Percentiles rank a stretch among this genome's conserved stretches.
phyloP scores from a whole-genome alignment of 345 rosid genomes.

The Populus simonii region DNA sequence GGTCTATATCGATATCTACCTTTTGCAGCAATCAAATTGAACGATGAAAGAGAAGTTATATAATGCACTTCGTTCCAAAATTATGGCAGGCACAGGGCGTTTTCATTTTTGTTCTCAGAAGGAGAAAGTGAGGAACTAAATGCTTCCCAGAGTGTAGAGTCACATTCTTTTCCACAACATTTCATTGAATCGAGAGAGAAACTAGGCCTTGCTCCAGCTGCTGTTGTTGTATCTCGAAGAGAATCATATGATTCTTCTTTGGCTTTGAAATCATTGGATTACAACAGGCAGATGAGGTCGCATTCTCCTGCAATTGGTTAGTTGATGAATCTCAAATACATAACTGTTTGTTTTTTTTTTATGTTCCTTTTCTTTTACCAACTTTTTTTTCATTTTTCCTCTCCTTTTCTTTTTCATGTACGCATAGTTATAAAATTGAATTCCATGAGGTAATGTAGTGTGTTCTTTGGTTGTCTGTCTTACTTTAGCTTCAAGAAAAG shows the following conservation, averaged over 20 bases:
- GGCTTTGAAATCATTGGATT: conserved; percentile 54
- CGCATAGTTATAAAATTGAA: background rate
- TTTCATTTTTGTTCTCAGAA: conserved; percentile 72
- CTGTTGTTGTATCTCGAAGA: conserved; percentile 59
- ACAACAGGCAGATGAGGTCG: conserved; percentile 55
- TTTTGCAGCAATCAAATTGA: conserved; percentile 4
- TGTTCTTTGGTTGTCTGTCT: conserved; percentile 1
- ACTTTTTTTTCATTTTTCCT: background rate
- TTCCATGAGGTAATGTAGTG: background rate
- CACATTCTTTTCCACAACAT: conserved; percentile 83
- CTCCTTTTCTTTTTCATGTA: background rate
- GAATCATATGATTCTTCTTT: conserved; percentile 52
- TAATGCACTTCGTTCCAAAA: background rate
- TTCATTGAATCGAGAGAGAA: conserved; percentile 59
- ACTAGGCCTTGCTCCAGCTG: conserved; percentile 82
- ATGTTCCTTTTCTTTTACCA: background rate
- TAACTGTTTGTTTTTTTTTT: background rate
- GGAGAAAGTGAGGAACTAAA: conserved; percentile 80
- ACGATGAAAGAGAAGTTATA: background rate
- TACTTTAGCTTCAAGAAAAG: conserved; percentile 46
- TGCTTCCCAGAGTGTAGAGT: conserved; percentile 63
- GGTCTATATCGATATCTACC: background rate
- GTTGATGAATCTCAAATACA: conserved; percentile 18
- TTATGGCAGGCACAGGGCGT: conserved; percentile 71
- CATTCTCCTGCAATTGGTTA: conserved; percentile 54